Evolutionary conservation across 495 filamentous ascomycete genomes (phyloP), one percentile per base, ranked within the genome.

Genomic region (Neurospora cerealis): DNA sequence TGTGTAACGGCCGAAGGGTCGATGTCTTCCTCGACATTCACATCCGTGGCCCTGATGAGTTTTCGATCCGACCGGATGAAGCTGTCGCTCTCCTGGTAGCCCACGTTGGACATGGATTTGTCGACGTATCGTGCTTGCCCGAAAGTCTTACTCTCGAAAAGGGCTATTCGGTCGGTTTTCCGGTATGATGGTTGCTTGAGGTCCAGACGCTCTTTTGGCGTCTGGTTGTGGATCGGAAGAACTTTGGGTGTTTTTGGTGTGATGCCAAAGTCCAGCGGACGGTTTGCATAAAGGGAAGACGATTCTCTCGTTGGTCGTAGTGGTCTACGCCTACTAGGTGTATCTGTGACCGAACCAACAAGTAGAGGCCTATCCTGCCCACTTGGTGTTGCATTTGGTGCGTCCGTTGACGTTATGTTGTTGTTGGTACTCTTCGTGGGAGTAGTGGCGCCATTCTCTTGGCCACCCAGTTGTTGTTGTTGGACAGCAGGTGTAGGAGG

Each of bases 71-170:
- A 93, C 6, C 92, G 89, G 37, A 92, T 86, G 77, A 93, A 97
- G 60, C 94, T 86, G 78, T 98, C 95, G 75, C 90, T 96, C 83
- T 96, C 93, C 79, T 98, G 96, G 77, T 97, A 99, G 42, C 96
- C 96, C 32, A 97, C 90, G 77, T 91, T 94, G 73, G 93, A 92
- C 94, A 99, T 96, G 3, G 93, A 91, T 73, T 93, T 93, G 80
- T 97, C 94, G 69, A 98, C 93, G 76, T 88, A 88, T 75, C 86
- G 81, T 13, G 86, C 86, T 69, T 87, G 85, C 13, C 86, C 86
- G 73, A 86, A 85, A 4, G 80, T 82, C 75, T 88, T 88, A 74
- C 85, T 87, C 77, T 89, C 87, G 69, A 88, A 88, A 28, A 87
- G 82, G 32, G 83, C 77, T 60, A 89, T 83, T 41, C 86, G 86